These are phyloP conservation scores for Saccharomyces hybrid DNA, from an alignment of 1,139 yeast genomes.

Conservation along the genomic window DNA sequence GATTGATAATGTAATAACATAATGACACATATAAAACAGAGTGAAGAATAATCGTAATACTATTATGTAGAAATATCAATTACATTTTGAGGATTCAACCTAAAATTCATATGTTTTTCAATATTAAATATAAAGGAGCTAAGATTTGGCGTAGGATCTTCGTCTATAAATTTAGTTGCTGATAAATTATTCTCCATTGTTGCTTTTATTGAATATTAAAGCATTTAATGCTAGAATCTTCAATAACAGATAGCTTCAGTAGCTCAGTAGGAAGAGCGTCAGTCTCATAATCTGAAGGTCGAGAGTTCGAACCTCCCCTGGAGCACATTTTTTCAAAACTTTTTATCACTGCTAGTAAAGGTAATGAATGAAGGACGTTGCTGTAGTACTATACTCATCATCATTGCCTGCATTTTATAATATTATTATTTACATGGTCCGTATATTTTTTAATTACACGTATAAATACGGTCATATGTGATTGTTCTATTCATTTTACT, in stretches of 20 bases:
- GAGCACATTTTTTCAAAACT: conserved; percentile 33
- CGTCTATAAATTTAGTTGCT: too few relatives aligned
- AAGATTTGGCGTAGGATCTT: too few relatives aligned
- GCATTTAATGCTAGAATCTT: too few relatives aligned
- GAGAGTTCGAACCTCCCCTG: conserved; percentile 46
- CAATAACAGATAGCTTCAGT: conserved; percentile 28
- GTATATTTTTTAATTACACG: neutral
- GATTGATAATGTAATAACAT: too few relatives aligned
- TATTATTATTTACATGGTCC: neutral
- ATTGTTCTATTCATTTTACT: conserved; percentile 35
- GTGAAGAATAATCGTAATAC: too few relatives aligned
- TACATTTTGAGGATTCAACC: too few relatives aligned
- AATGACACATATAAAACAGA: too few relatives aligned
- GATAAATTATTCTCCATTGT: too few relatives aligned
- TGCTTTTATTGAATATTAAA: too few relatives aligned
- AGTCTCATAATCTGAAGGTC: conserved; percentile 41
- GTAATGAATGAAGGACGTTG: neutral
- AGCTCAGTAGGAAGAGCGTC: conserved; percentile 41
- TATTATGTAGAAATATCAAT: too few relatives aligned
- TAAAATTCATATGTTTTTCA: too few relatives aligned
- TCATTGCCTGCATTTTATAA: neutral
- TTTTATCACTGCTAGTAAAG: conserved; percentile 3
- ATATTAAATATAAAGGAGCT: too few relatives aligned
- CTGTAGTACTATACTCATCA: neutral
- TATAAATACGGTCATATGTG: neutral